phyloP scores from a whole-genome alignment of 257 asterid species.

The Petunia axillaris region DNA sequence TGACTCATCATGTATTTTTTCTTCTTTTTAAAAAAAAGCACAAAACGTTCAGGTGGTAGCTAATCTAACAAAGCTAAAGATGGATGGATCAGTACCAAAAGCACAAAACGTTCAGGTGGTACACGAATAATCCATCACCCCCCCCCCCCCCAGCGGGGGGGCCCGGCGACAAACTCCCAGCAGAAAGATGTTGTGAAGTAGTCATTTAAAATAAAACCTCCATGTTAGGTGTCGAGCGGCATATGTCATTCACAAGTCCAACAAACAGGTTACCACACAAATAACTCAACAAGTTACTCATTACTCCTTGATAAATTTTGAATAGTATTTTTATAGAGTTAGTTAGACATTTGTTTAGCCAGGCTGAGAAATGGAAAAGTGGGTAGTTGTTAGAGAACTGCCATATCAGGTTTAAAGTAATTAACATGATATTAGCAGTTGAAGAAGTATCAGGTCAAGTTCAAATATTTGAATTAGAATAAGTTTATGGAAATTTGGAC shows the following conservation, averaged over 20 bases:
- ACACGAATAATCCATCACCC: neutral
- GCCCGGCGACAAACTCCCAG: neutral
- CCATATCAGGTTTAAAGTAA: neutral
- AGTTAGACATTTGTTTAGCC: neutral
- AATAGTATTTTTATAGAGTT: neutral
- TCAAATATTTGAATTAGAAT: neutral
- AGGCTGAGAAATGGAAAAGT: neutral
- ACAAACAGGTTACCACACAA: neutral
- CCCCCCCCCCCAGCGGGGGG: too few relatives aligned
- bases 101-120: too few relatives aligned
- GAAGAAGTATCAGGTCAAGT: neutral
- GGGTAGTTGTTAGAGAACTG: neutral
- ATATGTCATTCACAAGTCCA: neutral
- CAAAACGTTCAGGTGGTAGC: neutral
- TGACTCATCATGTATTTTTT: conserved; percentile 5
- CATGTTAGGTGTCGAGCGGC: conserved; percentile 3
- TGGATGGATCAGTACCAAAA: conserved; percentile 4
- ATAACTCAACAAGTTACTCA: neutral
- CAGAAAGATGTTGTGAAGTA: neutral
- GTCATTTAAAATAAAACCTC: neutral
- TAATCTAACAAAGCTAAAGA: neutral
- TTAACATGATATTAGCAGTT: neutral
- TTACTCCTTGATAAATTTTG: neutral
- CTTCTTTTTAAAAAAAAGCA: neutral
- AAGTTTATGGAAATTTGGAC: neutral